phyloP scores from a whole-genome alignment of 768 basidiomycete species.

The Boletus edulis region DNA sequence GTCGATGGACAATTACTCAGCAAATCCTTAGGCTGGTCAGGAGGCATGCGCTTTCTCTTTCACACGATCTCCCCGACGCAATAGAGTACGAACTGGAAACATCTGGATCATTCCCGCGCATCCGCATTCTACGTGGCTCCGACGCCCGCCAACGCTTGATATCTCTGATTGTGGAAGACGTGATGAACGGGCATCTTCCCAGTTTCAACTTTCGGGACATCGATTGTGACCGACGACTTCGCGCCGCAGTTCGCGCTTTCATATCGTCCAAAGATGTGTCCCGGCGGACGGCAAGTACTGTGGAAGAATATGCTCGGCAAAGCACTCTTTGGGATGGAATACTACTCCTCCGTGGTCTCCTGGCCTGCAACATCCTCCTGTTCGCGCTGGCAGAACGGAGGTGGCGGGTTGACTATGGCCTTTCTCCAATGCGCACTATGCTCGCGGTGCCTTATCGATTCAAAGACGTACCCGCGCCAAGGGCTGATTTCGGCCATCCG shows the following conservation, averaged over 20 bases:
- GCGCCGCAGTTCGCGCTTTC: neutral
- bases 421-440: neutral
- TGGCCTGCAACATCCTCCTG: neutral
- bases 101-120: too few relatives aligned
- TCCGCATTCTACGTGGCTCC: too few relatives aligned
- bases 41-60: neutral
- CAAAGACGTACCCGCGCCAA: neutral
- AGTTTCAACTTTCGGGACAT: neutral
- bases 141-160: too few relatives aligned
- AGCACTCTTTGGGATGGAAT: too few relatives aligned
- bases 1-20: too few relatives aligned
- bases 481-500: neutral
- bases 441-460: neutral
- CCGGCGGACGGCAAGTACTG: neutral
- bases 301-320: neutral
- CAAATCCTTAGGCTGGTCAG: too few relatives aligned
- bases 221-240: neutral
- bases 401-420: too few relatives aligned
- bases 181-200: neutral
- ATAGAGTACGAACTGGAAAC: too few relatives aligned
- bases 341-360: too few relatives aligned
- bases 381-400: neutral
- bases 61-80: neutral
- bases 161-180: too few relatives aligned
- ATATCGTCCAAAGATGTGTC: neutral